Conservation (phyloP, 139 green algal genomes). For the Picochlorum costavermella region DNA sequence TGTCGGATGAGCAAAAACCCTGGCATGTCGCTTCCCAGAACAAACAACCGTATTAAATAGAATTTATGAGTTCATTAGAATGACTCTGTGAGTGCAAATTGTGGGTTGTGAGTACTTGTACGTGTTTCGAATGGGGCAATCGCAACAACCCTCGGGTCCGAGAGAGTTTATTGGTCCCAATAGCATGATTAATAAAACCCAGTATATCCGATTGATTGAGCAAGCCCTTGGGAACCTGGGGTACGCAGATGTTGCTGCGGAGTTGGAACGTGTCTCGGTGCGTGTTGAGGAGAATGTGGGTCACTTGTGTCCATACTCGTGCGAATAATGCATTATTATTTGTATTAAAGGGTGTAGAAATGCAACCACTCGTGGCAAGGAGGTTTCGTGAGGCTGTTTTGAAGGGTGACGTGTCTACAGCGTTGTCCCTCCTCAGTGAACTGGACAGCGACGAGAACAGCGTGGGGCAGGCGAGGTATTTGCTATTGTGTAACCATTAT, state of each 20-base stretch:
- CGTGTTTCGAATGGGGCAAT: slow-evolving; percentile 1
- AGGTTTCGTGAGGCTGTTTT: slow-evolving; percentile 47
- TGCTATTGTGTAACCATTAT: slow-evolving; percentile 55
- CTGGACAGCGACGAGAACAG: slow-evolving; percentile 17
- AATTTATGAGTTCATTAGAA: no score
- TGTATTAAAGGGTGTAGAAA: slow-evolving; percentile 20
- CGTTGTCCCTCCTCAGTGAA: slow-evolving; percentile 44
- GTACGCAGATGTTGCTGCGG: slow-evolving; percentile 32
- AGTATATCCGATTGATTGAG: slow-evolving; percentile 71
- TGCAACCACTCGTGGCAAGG: slow-evolving; percentile 52
- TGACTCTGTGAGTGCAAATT: no score
- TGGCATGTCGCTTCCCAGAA: no score
- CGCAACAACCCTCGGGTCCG: not conserved
- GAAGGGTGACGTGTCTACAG: slow-evolving; percentile 44
- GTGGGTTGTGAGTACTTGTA: no score
- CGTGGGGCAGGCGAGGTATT: slow-evolving; percentile 33
- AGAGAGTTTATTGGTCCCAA: slow-evolving; percentile 6
- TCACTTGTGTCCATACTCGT: no score
- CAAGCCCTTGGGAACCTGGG: slow-evolving; percentile 61
- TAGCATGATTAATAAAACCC: slow-evolving; percentile 16
- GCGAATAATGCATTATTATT: slow-evolving; percentile 11
- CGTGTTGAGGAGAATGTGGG: slow-evolving; percentile 7
- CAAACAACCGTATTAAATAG: no score
- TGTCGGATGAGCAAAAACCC: no score
- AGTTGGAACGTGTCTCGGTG: slow-evolving; percentile 48